Conservation (phyloP, 192 early-diverging fungal genomes). For the Helicostylum pulchrum region DNA sequence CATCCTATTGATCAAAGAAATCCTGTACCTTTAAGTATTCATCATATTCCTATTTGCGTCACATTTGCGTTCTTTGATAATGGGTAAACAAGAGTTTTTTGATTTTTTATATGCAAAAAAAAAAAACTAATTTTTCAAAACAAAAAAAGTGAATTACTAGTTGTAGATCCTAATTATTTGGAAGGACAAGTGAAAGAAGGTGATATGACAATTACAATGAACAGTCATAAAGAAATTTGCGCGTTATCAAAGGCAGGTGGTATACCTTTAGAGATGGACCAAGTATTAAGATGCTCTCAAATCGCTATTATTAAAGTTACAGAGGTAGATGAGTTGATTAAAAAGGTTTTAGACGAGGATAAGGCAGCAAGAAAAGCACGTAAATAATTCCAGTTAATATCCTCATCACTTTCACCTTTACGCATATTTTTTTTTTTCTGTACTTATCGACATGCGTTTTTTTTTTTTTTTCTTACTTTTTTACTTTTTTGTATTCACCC, state of each 20-base stretch:
- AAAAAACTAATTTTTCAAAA: neutral
- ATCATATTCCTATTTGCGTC: slow-evolving; percentile 92
- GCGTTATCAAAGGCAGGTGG: slow-evolving; percentile 91
- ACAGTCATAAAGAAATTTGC: slow-evolving; percentile 90
- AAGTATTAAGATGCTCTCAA: slow-evolving; percentile 79
- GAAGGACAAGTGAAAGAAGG: slow-evolving; percentile 87
- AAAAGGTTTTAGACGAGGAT: slow-evolving; percentile 63
- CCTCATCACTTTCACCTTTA: too few species aligned
- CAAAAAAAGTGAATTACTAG: slow-evolving; percentile 49
- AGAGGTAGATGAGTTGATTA: slow-evolving; percentile 77
- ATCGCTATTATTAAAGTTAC: slow-evolving; percentile 72
- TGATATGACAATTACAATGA: slow-evolving; percentile 86
- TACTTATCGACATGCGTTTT: too few species aligned
- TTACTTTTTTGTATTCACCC: too few species aligned
- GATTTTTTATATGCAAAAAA: neutral
- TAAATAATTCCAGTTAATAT: too few species aligned
- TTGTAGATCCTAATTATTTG: slow-evolving; percentile 81
- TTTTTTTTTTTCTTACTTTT: too few species aligned
- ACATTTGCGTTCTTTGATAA: slow-evolving; percentile 91
- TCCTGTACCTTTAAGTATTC: slow-evolving; percentile 91
- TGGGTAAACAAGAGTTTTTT: slow-evolving; percentile 50
- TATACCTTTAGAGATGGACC: slow-evolving; percentile 65
- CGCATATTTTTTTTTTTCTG: too few species aligned
- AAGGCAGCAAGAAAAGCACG: slow-evolving; percentile 18
- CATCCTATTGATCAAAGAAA: slow-evolving; percentile 83